phyloP scores from a whole-genome alignment of 2,329 filamentous ascomycete species.

The Phialophora macrospora region DNA sequence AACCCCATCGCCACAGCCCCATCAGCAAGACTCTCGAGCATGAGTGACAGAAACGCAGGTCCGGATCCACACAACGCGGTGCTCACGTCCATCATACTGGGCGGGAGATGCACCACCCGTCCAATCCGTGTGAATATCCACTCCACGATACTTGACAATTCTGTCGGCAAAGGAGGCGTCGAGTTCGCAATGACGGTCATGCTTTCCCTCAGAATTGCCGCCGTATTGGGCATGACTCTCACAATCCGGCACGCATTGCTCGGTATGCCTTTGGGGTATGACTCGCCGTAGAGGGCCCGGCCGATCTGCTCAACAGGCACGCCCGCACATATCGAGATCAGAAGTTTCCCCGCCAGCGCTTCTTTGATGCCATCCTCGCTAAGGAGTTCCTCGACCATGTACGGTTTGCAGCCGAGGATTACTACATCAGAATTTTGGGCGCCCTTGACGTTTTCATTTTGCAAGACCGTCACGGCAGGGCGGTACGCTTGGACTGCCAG shows the following conservation, averaged over 20 bases:
- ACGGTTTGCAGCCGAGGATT: slow-evolving; percentile 80
- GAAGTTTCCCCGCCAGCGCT: slow-evolving; percentile 76
- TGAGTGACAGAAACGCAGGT: slow-evolving; percentile 64
- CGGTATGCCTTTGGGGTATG: slow-evolving; percentile 54
- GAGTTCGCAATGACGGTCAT: slow-evolving; percentile 78
- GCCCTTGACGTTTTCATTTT: slow-evolving; percentile 72
- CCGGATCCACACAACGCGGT: slow-evolving; percentile 56
- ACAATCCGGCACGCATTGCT: slow-evolving; percentile 61
- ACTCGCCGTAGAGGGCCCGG: slow-evolving; percentile 50
- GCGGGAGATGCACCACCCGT: slow-evolving; percentile 37
- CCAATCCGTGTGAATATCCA: slow-evolving; percentile 63
- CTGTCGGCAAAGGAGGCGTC: slow-evolving; percentile 52
- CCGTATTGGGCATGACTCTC: slow-evolving; percentile 84
- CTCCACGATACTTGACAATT: slow-evolving; percentile 52
- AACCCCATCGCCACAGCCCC: slow-evolving; percentile 67
- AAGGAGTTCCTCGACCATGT: slow-evolving; percentile 72
- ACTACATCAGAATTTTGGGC: slow-evolving; percentile 72
- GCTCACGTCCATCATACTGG: slow-evolving; percentile 39
- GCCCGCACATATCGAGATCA: slow-evolving; percentile 82
- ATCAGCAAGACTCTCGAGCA: slow-evolving; percentile 65
- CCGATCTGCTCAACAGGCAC: slow-evolving; percentile 71
- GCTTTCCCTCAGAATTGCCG: slow-evolving; percentile 74
- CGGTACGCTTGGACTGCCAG: slow-evolving; percentile 66
- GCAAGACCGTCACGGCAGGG: slow-evolving; percentile 65
- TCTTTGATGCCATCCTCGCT: slow-evolving; percentile 63